Evolutionary conservation across 768 basidiomycete species (phyloP).

Genomic region (Lentinula edodes): DNA sequence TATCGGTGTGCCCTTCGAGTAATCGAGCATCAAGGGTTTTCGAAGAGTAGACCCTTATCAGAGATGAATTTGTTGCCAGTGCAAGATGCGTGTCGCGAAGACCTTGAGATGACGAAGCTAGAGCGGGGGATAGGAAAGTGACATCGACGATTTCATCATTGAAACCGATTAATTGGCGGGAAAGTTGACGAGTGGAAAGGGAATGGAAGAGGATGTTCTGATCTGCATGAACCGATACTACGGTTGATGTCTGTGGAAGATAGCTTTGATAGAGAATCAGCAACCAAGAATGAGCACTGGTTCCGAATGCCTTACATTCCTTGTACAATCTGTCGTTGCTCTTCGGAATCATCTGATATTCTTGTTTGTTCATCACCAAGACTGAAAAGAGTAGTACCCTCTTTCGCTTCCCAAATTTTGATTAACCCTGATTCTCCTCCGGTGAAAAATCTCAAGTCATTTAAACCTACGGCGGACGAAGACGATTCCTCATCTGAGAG

Average conservation of each 20-base stretch:
- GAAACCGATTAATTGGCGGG: slow-evolving; percentile 88
- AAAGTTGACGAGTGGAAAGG: slow-evolving; percentile 53
- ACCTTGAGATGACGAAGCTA: slow-evolving; percentile 13
- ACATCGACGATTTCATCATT: slow-evolving; percentile 98
- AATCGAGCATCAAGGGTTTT: slow-evolving; percentile 76
- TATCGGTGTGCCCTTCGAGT: slow-evolving; percentile 84
- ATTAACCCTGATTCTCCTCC: slow-evolving; percentile 88
- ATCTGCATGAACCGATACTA: slow-evolving; percentile 88
- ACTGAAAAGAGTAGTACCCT: slow-evolving; percentile 57
- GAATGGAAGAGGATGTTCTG: slow-evolving; percentile 96
- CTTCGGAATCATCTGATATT: slow-evolving; percentile 55
- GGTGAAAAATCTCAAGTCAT: slow-evolving; percentile 68
- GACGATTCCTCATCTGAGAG: slow-evolving; percentile 42
- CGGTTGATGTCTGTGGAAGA: slow-evolving; percentile 51
- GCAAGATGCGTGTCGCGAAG: slow-evolving; percentile 71
- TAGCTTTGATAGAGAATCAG: slow-evolving; percentile 46
- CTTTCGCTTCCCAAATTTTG: slow-evolving; percentile 77
- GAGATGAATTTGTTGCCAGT: slow-evolving; percentile 94
- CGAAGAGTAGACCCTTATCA: slow-evolving; percentile 85
- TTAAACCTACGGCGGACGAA: slow-evolving; percentile 31
- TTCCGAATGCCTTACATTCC: slow-evolving; percentile 59
- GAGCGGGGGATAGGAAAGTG: slow-evolving; percentile 56
- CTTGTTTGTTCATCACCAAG: slow-evolving; percentile 45
- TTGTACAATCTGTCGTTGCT: slow-evolving; percentile 78
- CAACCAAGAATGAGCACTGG: slow-evolving; percentile 3